Evolutionary conservation across 176 grass and related monocot species (phyloP).

Genomic region (Zoysia pacifica): DNA sequence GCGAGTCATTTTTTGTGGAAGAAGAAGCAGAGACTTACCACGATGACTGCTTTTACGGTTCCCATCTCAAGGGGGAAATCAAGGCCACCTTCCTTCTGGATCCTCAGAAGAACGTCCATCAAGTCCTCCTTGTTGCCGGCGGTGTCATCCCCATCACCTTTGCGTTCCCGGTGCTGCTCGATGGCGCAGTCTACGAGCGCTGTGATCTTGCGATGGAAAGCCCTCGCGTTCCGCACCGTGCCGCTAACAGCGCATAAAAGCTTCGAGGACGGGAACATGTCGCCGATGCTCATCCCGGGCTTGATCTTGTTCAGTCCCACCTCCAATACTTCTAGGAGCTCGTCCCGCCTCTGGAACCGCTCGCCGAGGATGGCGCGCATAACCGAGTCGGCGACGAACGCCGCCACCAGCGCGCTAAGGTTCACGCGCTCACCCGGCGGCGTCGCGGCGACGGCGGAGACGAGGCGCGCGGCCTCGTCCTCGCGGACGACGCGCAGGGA

Average conservation of each 20-base stretch:
- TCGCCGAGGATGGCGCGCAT: constrained; percentile 41
- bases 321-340: constrained; percentile 20
- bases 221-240: not conserved
- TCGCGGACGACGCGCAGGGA: constrained; percentile 38
- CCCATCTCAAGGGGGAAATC: constrained; percentile 41
- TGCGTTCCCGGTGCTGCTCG: constrained; percentile 40
- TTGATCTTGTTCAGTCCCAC: constrained; percentile 10
- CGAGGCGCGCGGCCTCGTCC: constrained; percentile 35
- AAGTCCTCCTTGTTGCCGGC: not conserved
- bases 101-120: constrained; percentile 31
- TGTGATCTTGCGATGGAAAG: constrained; percentile 29
- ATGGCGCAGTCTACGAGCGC: constrained; percentile 43
- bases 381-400: constrained; percentile 27
- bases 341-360: constrained; percentile 32
- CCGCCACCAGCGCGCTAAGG: constrained; percentile 22
- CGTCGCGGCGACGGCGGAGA: not conserved
- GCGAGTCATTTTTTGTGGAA: not conserved
- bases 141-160: not conserved
- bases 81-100: constrained; percentile 32
- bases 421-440: not conserved
- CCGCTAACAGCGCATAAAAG: not conserved
- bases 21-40: not conserved
- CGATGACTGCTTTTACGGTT: constrained; percentile 26
- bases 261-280: constrained; percentile 46
- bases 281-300: constrained; percentile 31